Percentiles rank a stretch among this genome's conserved stretches.
phyloP scores from a whole-genome alignment of 169 alveolate species.

The Plasmodium reichenowi region DNA sequence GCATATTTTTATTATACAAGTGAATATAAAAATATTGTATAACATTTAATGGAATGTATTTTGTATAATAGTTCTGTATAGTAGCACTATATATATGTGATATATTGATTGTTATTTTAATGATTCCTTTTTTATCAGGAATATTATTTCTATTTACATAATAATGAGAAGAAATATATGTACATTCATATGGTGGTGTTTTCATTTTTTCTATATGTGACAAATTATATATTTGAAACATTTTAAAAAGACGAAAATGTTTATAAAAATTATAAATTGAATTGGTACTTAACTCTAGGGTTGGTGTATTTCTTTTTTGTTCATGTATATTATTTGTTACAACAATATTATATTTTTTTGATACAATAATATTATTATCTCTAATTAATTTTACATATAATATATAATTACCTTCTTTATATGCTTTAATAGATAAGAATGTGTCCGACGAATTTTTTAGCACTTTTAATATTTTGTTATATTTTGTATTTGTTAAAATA shows the following conservation, averaged over 20 bases:
- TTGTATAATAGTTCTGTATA: conserved; percentile 28
- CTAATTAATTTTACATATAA: conserved; percentile 25
- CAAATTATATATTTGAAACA: neutral
- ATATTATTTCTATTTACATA: neutral
- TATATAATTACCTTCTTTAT: conserved; percentile 35
- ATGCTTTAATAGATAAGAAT: conserved; percentile 36
- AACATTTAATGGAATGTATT: conserved; percentile 51
- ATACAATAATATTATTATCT: conserved; percentile 5
- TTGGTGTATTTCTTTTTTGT: neutral
- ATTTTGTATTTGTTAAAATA: neutral
- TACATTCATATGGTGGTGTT: neutral
- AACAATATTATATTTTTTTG: conserved; percentile 39
- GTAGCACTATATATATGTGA: conserved; percentile 22
- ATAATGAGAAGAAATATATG: neutral
- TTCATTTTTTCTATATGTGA: neutral
- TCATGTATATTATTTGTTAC: neutral
- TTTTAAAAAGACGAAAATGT: conserved; percentile 13
- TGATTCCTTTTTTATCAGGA: neutral
- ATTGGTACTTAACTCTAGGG: conserved; percentile 20
- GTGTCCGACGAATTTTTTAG: conserved; percentile 17
- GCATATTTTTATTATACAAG: conserved; percentile 31
- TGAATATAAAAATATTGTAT: conserved; percentile 34
- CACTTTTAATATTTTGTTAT: conserved; percentile 8
- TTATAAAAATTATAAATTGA: conserved; percentile 28
- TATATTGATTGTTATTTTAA: conserved; percentile 19